phyloP scores from a whole-genome alignment of 139 green algal genomes.

The Closterium sp. region DNA sequence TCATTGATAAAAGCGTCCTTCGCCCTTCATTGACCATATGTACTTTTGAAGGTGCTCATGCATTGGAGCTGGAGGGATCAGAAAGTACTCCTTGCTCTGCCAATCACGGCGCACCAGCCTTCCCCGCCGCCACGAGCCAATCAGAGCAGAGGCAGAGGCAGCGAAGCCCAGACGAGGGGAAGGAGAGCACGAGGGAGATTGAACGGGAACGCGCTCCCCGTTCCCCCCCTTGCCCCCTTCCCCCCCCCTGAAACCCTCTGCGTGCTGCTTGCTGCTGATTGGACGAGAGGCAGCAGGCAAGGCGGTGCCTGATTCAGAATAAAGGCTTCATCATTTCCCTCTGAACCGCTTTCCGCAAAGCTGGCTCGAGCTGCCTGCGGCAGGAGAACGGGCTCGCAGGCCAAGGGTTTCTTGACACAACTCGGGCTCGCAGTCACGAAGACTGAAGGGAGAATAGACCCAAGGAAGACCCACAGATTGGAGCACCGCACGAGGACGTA shows the following conservation, averaged over 20 bases:
- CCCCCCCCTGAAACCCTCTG: background rate
- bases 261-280: background rate
- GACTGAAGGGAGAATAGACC: too few relatives aligned
- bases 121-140: background rate
- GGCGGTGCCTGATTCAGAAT: background rate
- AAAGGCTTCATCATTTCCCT: background rate
- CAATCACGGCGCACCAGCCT: background rate
- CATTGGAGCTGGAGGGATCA: background rate
- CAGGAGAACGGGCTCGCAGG: too few relatives aligned
- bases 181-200: background rate
- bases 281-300: background rate
- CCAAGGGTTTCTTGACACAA: too few relatives aligned
- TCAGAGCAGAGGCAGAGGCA: background rate
- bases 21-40: too few relatives aligned
- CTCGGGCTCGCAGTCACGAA: too few relatives aligned
- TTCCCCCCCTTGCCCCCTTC: background rate
- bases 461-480: too few relatives aligned
- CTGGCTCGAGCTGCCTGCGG: too few relatives aligned
- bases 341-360: too few relatives aligned
- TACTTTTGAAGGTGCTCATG: too few relatives aligned
- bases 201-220: background rate
- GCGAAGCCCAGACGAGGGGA: background rate
- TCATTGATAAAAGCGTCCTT: too few relatives aligned
- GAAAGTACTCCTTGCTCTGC: too few relatives aligned
- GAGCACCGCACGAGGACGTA: too few relatives aligned